Base-by-base conservation (phyloP, 1,284 basidiomycete genomes). In the Trichosporon inkin region DNA sequence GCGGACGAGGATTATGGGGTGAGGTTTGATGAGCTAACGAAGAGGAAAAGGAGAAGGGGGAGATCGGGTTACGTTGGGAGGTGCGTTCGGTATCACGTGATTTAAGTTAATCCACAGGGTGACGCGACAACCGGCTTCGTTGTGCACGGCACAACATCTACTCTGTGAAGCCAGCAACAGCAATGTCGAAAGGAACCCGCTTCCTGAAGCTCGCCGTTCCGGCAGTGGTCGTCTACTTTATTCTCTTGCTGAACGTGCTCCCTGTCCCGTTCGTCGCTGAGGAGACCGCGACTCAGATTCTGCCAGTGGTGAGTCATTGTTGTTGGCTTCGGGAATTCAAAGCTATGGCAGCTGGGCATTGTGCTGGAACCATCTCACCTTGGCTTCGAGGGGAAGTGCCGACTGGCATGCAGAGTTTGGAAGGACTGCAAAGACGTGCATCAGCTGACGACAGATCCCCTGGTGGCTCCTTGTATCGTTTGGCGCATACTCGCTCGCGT, bases 401-500 rank as follows among this genome's bases (percentile, higher is more conserved):
- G n/a, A n/a, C n/a, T n/a, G n/a, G n/a, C n/a, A n/a, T n/a, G n/a
- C n/a, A n/a, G n/a, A n/a, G n/a, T n/a, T n/a, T n/a, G n/a, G n/a
- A n/a, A n/a, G n/a, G n/a, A n/a, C n/a, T n/a, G n/a, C n/a, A n/a
- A n/a, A n/a, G n/a, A n/a, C n/a, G n/a, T n/a, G n/a, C n/a, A n/a
- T n/a, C n/a, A 17, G 53, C 58, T 56, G 1, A 60, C 47, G 6
- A 11, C 35, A 88, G 87, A 73, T 89, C 49, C 87, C 87, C 2
- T 90, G 86, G 85, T 89, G 87, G 87, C 71, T 88, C 19, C 81
- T 89, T 20, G 86, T 89, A 2, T 78, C 85, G 2, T 88, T 88
- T 62, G 88, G 88, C 10, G 83, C 87, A 1, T 89, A 88, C 71
- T 87, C 86, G 6, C 82, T 89, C 17, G 83, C 83, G 73, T 86